Base-by-base conservation (phyloP, 2,329 filamentous ascomycete species). In the Diplodia intermedia region DNA sequence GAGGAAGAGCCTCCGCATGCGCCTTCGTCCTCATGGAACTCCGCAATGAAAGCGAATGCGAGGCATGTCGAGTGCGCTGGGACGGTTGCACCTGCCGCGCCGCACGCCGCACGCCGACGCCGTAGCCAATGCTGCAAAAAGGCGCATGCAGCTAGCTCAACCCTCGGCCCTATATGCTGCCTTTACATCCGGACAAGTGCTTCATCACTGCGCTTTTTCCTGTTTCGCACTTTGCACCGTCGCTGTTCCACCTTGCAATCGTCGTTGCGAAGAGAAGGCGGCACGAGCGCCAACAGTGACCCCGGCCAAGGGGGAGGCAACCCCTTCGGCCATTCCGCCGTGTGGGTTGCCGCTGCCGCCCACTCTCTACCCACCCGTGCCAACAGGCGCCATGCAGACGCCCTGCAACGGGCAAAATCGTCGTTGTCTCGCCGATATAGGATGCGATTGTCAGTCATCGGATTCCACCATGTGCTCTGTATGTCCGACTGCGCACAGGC, bases 401-500 rank as follows among this genome's bases (percentile, higher is more conserved):
- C 57, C 40, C 12, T 62, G 38, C 8, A n/a, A 26, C 29, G 49
- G 8, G 20, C 23, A 50, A 29, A 63, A 38, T 52, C 14, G 60
- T 49, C 43, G 43, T 11, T 9, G 20, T 23, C 23, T 9, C 31
- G 18, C 60, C 60, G 31, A 38, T 38, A 38, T 26, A 52, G 60
- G 60, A 26, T 52, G 60, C 26, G 60, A 63, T 62, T 47, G 38
- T 33, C 57, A 50, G 14, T 20, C 26, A 18, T 62, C 57, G 57
- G 26, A 62, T 50, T 15, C 57, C 55, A 14, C 43, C 57, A 50
- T 62, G 40, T 47, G 26, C 26, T 47, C 11, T 26, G 15, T 29
- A 50, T 62, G 57, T 36, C 57, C 31, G 60, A 50, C 18, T 38
- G 43, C n/a, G 60, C 60, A 52, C 47, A 31, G 60, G 36, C 47